Conservation (phyloP, 306 rosid species). For the Citrullus colocynthis region DNA sequence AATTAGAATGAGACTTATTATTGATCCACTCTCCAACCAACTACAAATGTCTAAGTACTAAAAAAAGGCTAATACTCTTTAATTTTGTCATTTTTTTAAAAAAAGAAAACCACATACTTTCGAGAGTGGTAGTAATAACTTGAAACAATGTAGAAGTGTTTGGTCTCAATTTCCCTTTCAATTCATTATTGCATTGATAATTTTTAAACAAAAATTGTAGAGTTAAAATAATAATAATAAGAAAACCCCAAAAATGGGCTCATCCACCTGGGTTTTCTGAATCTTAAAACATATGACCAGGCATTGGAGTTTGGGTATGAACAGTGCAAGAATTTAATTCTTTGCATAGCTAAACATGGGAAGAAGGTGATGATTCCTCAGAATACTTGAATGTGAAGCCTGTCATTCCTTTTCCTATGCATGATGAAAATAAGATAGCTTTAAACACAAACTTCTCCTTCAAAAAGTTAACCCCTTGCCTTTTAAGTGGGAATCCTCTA, state of each 20-base stretch:
- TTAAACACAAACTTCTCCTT: neutral
- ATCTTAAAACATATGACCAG: no score
- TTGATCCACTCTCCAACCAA: neutral
- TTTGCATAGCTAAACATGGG: neutral
- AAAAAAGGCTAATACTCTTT: no score
- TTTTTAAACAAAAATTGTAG: no score
- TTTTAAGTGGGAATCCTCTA: neutral
- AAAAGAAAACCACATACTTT: no score
- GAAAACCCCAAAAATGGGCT: no score
- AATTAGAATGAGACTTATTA: neutral
- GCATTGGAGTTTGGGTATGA: neutral
- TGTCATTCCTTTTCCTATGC: neutral
- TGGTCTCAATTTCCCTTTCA: no score
- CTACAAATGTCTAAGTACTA: neutral
- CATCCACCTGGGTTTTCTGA: no score
- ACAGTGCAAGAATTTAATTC: neutral
- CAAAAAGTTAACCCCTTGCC: constrained; percentile 1
- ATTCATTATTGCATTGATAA: no score
- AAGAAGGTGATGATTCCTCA: neutral
- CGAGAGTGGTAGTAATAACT: no score
- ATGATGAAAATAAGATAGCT: neutral
- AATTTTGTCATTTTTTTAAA: no score
- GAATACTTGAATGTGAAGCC: neutral
- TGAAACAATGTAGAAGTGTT: no score
- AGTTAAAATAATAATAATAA: no score